Conservation (phyloP, 768 basidiomycete species). For the Imleria badia region DNA sequence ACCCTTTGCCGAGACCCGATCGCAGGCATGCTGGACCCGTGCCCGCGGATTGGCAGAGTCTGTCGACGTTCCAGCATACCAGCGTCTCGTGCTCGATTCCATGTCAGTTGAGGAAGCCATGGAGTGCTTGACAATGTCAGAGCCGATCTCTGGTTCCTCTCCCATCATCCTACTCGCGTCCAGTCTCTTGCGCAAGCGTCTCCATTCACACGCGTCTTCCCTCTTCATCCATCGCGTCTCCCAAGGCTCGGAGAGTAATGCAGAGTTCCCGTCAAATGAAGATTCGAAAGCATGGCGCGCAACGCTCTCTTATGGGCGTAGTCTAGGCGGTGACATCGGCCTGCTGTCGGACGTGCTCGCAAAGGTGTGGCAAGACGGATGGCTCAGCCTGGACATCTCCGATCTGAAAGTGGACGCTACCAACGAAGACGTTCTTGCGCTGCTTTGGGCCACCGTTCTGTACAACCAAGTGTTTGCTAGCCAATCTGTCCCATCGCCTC, state of each 20-base stretch:
- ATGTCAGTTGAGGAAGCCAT: conserved; percentile 56
- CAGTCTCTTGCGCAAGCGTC: conserved; percentile 48
- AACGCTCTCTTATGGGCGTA: conserved; percentile 58
- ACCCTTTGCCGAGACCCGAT: conserved; percentile 38
- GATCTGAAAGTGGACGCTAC: conserved; percentile 30
- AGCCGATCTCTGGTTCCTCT: conserved; percentile 18
- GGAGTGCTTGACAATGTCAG: conserved; percentile 32
- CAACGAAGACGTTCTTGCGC: conserved; percentile 48
- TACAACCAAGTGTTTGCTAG: conserved; percentile 59
- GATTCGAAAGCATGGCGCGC: conserved; percentile 40
- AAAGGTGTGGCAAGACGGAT: conserved; percentile 49
- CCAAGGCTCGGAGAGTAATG: conserved; percentile 15
- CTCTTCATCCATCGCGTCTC: conserved; percentile 54
- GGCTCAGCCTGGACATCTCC: conserved; percentile 27
- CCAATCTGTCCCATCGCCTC: conserved; percentile 51
- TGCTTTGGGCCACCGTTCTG: conserved; percentile 60
- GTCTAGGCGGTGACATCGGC: conserved; percentile 59
- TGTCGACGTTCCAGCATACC: conserved; percentile 41
- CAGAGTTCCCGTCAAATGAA: conserved; percentile 20
- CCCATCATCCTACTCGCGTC: conserved; percentile 54
- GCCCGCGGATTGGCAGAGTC: conserved; percentile 28
- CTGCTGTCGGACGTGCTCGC: conserved; percentile 57
- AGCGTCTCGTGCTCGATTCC: conserved; percentile 53
- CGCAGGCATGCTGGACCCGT: conserved; percentile 45
- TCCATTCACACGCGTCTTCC: conserved; percentile 50